Base-by-base conservation (phyloP, 495 filamentous ascomycete genomes). In the Penicillium turbatum region DNA sequence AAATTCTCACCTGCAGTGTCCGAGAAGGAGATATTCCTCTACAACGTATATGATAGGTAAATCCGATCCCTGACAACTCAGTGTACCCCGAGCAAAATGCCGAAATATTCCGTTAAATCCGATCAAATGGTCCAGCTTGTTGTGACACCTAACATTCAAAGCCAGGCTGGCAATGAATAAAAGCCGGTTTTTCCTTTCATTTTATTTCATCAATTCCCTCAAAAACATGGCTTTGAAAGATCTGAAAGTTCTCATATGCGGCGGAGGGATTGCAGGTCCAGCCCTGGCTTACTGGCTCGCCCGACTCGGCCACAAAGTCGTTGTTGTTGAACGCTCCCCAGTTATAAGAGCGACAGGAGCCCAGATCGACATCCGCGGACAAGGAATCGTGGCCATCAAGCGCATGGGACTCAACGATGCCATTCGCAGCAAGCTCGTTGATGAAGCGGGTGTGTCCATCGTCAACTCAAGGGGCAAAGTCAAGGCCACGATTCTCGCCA, bases 171-270 rank as follows among this genome's bases (percentile, higher is more conserved):
- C 35, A 37, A 37, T 6, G 35, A 16, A 15, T n/a, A 37, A 13
- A 35, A 35, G 1, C 32, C 13, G 16, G 10, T 19, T 36, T 6
- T 2, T 10, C 6, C 10, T 29, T 7, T 11, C 11, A 13, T 6
- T 12, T 2, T 26, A n/a, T 8, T 44, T 15, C 12, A 2, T 9
- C 13, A 2, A 21, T 43, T 17, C 5, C 12, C 19, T 17, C 37
- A 13, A 15, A 26, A 12, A 1, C 13, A 61, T 61, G 54, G 40
- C 61, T 34, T 40, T 64, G 10, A 68, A 60, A 50, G 57, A 81
- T 43, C 44, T 65, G 13, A 69, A 60, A 50, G 57, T 82, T 41
- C 68, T 81, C 42, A 74, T 80, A 49, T 62, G 56, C 41, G 78
- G 79, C 19, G 74, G 62, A 15, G 65, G 71, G 10, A 44, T 60